These are phyloP conservation scores for Nannizzia gypsea DNA, from an alignment of 2,329 filamentous ascomycete genomes.

Conservation along the genomic window DNA sequence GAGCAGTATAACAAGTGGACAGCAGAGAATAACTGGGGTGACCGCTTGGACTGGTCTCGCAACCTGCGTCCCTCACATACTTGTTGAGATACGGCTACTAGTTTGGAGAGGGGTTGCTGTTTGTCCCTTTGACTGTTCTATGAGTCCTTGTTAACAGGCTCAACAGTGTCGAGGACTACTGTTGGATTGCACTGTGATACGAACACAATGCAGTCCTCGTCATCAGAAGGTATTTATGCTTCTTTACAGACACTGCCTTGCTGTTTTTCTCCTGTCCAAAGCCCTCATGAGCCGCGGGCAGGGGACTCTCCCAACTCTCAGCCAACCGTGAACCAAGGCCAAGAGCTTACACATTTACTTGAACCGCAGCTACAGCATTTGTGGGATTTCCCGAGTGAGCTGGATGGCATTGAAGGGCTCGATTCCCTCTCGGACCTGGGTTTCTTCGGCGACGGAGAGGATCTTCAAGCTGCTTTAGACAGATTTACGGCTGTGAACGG, in stretches of 20 bases:
- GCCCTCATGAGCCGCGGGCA: slow-evolving; percentile 8
- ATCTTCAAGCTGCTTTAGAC: background rate
- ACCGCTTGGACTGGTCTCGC: background rate
- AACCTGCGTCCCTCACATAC: background rate
- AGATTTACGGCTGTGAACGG: background rate
- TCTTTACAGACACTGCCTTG: slow-evolving; percentile 17
- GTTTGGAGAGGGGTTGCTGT: background rate
- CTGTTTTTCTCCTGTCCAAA: background rate
- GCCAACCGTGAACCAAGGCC: slow-evolving; percentile 22
- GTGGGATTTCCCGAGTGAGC: slow-evolving; percentile 5
- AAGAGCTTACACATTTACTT: slow-evolving; percentile 35
- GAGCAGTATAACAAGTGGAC: background rate
- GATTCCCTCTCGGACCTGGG: background rate
- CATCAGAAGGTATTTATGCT: slow-evolving; percentile 30
- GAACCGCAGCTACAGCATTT: slow-evolving; percentile 22
- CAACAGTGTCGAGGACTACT: background rate
- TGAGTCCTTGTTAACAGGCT: background rate
- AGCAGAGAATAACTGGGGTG: background rate
- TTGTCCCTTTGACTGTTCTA: background rate
- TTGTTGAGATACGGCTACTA: background rate
- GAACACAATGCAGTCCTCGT: slow-evolving; percentile 8
- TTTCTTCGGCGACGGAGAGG: background rate
- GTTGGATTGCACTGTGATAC: background rate
- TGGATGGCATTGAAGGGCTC: background rate
- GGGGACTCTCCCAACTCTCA: slow-evolving; percentile 16